These are phyloP conservation scores for Yamadazyma siamensis DNA, from an alignment of 1,139 yeast genomes.

Conservation along the genomic window DNA sequence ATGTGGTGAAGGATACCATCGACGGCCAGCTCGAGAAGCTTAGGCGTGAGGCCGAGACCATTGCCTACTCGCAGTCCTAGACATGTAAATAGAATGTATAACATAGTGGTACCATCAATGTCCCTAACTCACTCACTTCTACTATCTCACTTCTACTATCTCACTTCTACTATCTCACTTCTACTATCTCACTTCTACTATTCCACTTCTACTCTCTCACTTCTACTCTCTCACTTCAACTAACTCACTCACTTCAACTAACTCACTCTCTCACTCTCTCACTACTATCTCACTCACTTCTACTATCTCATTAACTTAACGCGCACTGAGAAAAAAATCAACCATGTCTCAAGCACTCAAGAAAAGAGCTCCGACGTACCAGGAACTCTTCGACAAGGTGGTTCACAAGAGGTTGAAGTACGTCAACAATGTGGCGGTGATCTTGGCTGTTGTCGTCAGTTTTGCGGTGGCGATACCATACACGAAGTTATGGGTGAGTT, in stretches of 20 bases:
- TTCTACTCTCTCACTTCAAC: no score
- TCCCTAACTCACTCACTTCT: no score
- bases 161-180: no score
- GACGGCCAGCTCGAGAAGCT: constrained; percentile 35
- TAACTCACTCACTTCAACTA: no score
- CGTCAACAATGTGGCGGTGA: constrained; percentile 28
- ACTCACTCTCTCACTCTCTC: no score
- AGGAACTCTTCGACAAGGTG: constrained; percentile 28
- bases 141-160: no score
- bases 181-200: no score
- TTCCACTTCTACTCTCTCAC: no score
- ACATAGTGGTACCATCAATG: no score
- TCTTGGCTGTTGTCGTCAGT: constrained; percentile 26
- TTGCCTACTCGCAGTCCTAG: constrained; percentile 7
- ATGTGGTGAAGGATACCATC: constrained; percentile 39
- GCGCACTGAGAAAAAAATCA: background rate
- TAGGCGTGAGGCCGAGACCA: constrained; percentile 31
- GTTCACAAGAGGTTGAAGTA: constrained; percentile 33
- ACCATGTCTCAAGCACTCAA: constrained; percentile 4
- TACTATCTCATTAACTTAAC: no score
- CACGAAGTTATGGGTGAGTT: constrained; percentile 29
- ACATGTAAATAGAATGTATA: constrained; percentile 2
- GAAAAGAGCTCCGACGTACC: constrained; percentile 12
- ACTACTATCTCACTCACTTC: background rate
- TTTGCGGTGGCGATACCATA: constrained; percentile 25